Evolutionary conservation across 768 basidiomycete species (phyloP), one percentile per base, ranked within the genome.

Genomic region (Botryobasidium botryosum): DNA sequence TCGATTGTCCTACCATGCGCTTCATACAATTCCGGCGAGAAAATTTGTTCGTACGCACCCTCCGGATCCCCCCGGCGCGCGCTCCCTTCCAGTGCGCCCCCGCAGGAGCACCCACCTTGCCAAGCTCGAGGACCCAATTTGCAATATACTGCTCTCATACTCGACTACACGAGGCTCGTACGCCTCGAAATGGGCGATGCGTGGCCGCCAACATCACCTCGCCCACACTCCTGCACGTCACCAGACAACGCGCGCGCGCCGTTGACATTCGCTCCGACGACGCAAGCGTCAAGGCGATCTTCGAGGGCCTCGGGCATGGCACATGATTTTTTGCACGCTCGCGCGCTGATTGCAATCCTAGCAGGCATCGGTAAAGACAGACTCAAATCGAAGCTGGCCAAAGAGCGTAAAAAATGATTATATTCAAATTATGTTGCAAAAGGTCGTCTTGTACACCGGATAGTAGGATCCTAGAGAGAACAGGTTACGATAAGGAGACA

Each of bases 171-270:
- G 2, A 94, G 94, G 6, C 70, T 99, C 33, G 68, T 85, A 10
- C 84, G 94, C 27, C 63, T 86, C 18, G 79, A 75, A 31, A 70
- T 74, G 68, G 70, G 68, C 8, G 62, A 75, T 56, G 92, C 42
- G 74, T 86, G 51, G 83, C 86, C 3, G 55, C 72, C 29, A 76
- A 86, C 54, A 59, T 97, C 48, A 55, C 57, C 1, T 74, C 87
- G 2, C 90, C 91, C 2, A 68, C 71, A 12, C 66, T 91, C 15
- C 81, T 77, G 58, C 71, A 86, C 52, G 91, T 94, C 6, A 91
- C 96, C 46, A 86, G 88, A 2, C 94, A 97, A 62, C 94, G 90
- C 24, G 90, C 91, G 12, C 66, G 97, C 28, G 88, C 65, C 0
- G 68, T 96, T 25, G 94, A 99, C 61, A 75, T 91, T 50, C 79